Conservation (phyloP, 176 grass and related monocot genomes). For the Oryza longistaminata region DNA sequence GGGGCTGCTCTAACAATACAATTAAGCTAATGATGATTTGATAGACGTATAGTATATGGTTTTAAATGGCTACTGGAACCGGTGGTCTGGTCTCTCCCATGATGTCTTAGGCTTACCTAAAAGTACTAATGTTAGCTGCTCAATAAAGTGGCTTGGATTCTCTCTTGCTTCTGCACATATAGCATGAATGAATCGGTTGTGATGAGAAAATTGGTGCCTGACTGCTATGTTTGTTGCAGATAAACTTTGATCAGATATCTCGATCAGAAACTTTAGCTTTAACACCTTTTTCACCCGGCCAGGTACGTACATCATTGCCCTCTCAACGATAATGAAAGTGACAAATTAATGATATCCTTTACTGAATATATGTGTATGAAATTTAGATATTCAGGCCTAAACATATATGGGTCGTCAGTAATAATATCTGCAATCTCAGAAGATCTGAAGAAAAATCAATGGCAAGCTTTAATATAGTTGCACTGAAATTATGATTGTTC, state of each 20-base stretch:
- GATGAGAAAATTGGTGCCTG: constrained; percentile 5
- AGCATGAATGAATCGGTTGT: constrained; percentile 11
- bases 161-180: neutral
- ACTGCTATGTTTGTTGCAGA: neutral
- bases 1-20: neutral
- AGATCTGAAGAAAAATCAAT: neutral
- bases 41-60: neutral
- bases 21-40: constrained; percentile 37
- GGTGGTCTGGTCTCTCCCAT: constrained; percentile 2
- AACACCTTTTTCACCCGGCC: neutral
- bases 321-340: constrained; percentile 12
- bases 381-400: neutral
- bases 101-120: constrained; percentile 44
- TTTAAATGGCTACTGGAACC: constrained; percentile 37
- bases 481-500: neutral
- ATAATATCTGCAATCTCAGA: neutral
- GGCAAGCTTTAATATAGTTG: neutral
- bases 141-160: neutral
- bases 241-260: constrained; percentile 3
- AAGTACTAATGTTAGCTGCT: neutral
- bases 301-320: neutral
- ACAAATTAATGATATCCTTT: neutral
- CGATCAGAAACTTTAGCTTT: neutral
- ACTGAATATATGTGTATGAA: neutral
- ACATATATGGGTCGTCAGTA: neutral